A percentile compares a stretch with the other conserved stretches of the same genome.
phyloP scores from a whole-genome alignment of 352 stramenopile genomes.

The Thalassiosira exigua region DNA sequence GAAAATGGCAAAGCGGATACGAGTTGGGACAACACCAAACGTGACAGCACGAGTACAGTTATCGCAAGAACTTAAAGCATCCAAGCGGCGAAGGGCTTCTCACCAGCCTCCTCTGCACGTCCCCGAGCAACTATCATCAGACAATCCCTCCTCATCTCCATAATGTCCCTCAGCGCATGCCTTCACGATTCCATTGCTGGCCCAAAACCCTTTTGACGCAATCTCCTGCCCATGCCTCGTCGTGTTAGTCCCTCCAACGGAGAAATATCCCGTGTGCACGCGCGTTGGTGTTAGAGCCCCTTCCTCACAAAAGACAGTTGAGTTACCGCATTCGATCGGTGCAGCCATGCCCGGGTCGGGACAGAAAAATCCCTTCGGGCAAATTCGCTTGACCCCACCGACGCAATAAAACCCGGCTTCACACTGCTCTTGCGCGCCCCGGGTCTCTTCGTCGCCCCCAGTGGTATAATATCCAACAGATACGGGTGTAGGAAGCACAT shows the following conservation, averaged over 20 bases:
- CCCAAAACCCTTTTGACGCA: conserved; percentile 34
- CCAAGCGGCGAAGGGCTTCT: conserved; percentile 2
- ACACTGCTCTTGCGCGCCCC: conserved; percentile 29
- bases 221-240: conserved; percentile 18
- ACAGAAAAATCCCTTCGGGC: conserved; percentile 41
- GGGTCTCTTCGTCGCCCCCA: conserved; percentile 15
- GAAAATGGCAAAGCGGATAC: no score
- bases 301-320: conserved; percentile 32
- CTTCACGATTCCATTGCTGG: conserved; percentile 28
- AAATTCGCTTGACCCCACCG: conserved; percentile 6
- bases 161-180: conserved; percentile 46
- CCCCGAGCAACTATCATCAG: conserved; percentile 36
- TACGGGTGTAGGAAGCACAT: conserved; percentile 25
- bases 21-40: no score
- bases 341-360: conserved; percentile 15
- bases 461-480: conserved; percentile 39
- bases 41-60: no score
- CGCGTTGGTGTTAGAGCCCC: conserved; percentile 27
- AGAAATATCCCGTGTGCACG: conserved; percentile 37
- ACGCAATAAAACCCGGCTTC: conserved; percentile 26
- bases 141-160: conserved; percentile 32
- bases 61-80: no score
- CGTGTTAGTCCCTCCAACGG: conserved; percentile 26
- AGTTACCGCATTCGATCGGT: conserved; percentile 39
- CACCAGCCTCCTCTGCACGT: conserved; percentile 44